A percentile compares a stretch with the other conserved stretches of the same genome.
These are phyloP conservation scores for Mycena crocata DNA, from an alignment of 768 basidiomycete species.

Conservation along the genomic window DNA sequence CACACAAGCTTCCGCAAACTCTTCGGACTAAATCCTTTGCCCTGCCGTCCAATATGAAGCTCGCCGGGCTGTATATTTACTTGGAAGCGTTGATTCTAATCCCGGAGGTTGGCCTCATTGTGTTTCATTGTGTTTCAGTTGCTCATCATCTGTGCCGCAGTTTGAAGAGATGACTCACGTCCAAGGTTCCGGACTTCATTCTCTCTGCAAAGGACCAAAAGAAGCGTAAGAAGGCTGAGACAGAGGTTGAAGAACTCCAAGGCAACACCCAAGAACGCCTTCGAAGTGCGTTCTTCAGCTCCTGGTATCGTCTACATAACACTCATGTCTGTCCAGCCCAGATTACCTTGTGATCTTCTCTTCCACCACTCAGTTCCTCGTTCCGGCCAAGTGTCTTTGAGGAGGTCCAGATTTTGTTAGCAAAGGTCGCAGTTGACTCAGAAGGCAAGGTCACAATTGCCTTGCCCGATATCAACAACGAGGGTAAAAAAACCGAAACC, in stretches of 20 bases:
- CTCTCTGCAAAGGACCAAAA: background rate
- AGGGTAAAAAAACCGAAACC: background rate
- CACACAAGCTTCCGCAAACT: background rate
- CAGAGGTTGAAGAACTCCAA: too few species aligned
- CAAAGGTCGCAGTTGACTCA: background rate
- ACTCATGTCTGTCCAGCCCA: background rate
- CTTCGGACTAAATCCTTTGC: conserved; percentile 9
- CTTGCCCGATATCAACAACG: conserved; percentile 5
- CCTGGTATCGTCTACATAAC: background rate
- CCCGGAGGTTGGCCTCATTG: conserved; percentile 1
- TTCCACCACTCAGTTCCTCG: conserved; percentile 9
- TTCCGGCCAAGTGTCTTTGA: conserved; percentile 6
- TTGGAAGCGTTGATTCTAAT: conserved; percentile 6
- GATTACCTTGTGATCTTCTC: background rate
- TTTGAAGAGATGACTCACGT: background rate
- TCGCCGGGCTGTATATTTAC: background rate
- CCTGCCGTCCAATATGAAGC: conserved; percentile 11
- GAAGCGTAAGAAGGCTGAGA: conserved; percentile 3
- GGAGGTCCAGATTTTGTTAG: background rate
- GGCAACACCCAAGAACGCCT: background rate
- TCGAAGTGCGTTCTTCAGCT: background rate
- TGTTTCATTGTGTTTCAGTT: background rate
- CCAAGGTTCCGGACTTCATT: background rate
- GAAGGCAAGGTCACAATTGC: background rate
- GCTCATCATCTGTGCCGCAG: background rate